These are phyloP conservation scores for Zygoascus meyerae DNA, from an alignment of 1,139 yeast genomes.

Conservation along the genomic window DNA sequence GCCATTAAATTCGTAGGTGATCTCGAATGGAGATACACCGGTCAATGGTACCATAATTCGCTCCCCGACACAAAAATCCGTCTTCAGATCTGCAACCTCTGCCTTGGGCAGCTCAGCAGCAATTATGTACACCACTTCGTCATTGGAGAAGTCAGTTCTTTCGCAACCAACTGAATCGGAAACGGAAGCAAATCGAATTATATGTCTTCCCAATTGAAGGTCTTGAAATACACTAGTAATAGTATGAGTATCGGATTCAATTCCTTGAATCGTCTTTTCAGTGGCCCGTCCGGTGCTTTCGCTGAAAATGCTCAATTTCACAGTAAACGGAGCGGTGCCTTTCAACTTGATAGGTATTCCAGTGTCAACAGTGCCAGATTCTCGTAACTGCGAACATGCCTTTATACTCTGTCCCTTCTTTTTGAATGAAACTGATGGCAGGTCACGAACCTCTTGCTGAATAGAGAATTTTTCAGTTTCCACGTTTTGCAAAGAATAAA, in stretches of 20 bases:
- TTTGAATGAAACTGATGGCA: slow-evolving; percentile 54
- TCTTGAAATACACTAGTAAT: slow-evolving; percentile 40
- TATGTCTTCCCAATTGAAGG: slow-evolving; percentile 50
- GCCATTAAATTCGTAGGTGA: slow-evolving; percentile 69
- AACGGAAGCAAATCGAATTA: slow-evolving; percentile 51
- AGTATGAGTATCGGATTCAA: slow-evolving; percentile 33
- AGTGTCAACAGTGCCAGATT: slow-evolving; percentile 30
- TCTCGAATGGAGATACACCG: slow-evolving; percentile 75
- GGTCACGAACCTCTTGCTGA: slow-evolving; percentile 53
- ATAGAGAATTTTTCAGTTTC: slow-evolving; percentile 43
- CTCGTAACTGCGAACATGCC: slow-evolving; percentile 44
- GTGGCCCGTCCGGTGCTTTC: slow-evolving; percentile 47
- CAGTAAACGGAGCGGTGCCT: slow-evolving; percentile 62
- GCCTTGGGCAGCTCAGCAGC: slow-evolving; percentile 77
- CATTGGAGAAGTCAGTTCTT: slow-evolving; percentile 35
- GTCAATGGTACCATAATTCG: slow-evolving; percentile 67
- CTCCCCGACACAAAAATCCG: slow-evolving; percentile 85
- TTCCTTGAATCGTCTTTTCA: slow-evolving; percentile 33
- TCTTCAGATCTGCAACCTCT: slow-evolving; percentile 37
- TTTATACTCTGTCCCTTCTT: slow-evolving; percentile 43
- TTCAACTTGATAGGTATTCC: slow-evolving; percentile 49
- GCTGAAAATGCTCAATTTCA: slow-evolving; percentile 50
- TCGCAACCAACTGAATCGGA: slow-evolving; percentile 69
- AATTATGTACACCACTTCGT: slow-evolving; percentile 40
- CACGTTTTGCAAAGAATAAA: slow-evolving; percentile 41